Evolutionary conservation across 148 eudicot genomes (phyloP).

Genomic region (Linanthus parryae): DNA sequence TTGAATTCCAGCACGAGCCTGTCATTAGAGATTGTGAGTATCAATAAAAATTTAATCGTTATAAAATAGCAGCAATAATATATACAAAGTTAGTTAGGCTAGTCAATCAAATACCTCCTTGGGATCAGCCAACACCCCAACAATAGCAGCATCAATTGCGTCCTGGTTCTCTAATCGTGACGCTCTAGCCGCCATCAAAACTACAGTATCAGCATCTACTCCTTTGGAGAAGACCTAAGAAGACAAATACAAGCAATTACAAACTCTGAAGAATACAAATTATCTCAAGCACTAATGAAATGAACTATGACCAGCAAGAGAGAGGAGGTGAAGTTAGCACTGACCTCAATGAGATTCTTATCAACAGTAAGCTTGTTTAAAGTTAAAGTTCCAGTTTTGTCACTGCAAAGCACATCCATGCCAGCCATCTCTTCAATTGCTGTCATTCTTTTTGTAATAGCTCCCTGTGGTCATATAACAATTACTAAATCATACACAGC

Average conservation of each 20-base stretch:
- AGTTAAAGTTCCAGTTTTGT: constrained; percentile 90
- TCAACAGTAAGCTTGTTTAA: constrained; percentile 90
- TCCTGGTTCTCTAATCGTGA: constrained; percentile 94
- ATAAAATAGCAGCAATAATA: neutral
- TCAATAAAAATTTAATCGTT: constrained; percentile 2
- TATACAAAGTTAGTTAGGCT: neutral
- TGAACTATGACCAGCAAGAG: too few relatives aligned
- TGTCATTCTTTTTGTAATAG: constrained; percentile 94
- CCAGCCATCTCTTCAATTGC: constrained; percentile 99
- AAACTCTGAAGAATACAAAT: too few relatives aligned
- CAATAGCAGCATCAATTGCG: constrained; percentile 97
- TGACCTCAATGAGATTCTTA: constrained; percentile 83
- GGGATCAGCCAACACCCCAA: constrained; percentile 91
- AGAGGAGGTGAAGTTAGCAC: too few relatives aligned
- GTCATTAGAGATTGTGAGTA: constrained; percentile 9
- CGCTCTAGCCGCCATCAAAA: constrained; percentile 98
- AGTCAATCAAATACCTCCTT: constrained; percentile 57
- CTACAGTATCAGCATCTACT: constrained; percentile 80
- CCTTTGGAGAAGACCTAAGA: constrained; percentile 89
- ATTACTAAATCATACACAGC: neutral
- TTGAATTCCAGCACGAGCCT: constrained; percentile 95
- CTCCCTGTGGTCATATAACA: constrained; percentile 48
- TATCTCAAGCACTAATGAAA: too few relatives aligned
- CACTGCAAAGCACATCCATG: constrained; percentile 96
- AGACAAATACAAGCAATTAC: too few relatives aligned